These are phyloP conservation scores for Nidularia sp. DNA, from an alignment of 768 basidiomycete genomes.

Conservation along the genomic window DNA sequence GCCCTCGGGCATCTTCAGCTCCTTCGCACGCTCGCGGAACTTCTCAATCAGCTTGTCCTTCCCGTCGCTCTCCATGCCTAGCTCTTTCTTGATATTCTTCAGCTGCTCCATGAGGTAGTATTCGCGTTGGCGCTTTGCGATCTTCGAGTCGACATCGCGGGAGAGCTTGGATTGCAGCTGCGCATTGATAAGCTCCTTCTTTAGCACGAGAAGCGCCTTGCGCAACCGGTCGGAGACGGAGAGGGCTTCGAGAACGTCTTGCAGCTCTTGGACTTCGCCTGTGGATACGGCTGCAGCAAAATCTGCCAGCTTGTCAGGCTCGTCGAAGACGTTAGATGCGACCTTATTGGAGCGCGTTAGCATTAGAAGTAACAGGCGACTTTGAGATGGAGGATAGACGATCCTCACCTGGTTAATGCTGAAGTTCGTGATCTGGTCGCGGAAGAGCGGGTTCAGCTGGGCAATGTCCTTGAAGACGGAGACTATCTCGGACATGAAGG, in stretches of 20 bases:
- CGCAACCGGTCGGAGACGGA: slow-evolving; percentile 85
- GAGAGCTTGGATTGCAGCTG: slow-evolving; percentile 92
- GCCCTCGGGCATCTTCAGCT: slow-evolving; percentile 82
- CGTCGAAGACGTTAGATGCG: slow-evolving; percentile 92
- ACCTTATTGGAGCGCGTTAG: slow-evolving; percentile 42
- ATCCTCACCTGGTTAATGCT: slow-evolving; percentile 1
- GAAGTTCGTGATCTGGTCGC: slow-evolving; percentile 50
- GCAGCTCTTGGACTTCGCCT: slow-evolving; percentile 89
- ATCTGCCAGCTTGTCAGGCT: slow-evolving; percentile 95
- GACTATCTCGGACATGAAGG: slow-evolving; percentile 95
- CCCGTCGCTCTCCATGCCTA: slow-evolving; percentile 92
- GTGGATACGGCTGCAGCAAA: slow-evolving; percentile 95
- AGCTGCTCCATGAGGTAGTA: slow-evolving; percentile 97
- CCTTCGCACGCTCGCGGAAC: slow-evolving; percentile 80
- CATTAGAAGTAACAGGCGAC: slow-evolving; percentile 95
- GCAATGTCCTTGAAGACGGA: slow-evolving; percentile 99
- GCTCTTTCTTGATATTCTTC: slow-evolving; percentile 93
- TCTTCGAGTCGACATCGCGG: slow-evolving; percentile 90
- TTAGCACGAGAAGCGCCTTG: slow-evolving; percentile 87
- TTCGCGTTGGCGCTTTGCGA: slow-evolving; percentile 90
- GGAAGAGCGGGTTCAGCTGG: slow-evolving; percentile 94
- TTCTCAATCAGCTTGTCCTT: slow-evolving; percentile 94
- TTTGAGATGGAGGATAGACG: slow-evolving; percentile 21
- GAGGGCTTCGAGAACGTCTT: slow-evolving; percentile 87
- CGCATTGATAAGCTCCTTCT: slow-evolving; percentile 97